Conservation (phyloP, 805 yeast species). For the Cyberlindnera mrakii region DNA sequence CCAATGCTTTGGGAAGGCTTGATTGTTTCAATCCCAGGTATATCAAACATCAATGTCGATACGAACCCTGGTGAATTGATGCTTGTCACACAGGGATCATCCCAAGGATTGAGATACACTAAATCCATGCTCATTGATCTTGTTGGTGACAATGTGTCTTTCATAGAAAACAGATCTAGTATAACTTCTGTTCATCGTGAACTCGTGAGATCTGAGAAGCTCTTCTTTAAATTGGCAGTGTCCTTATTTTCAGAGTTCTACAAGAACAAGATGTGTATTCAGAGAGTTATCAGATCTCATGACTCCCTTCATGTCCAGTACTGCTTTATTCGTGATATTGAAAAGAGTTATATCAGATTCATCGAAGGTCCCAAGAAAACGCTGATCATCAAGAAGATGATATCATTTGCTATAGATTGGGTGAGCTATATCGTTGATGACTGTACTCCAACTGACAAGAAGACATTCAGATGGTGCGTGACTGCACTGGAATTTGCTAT, state of each 20-base stretch:
- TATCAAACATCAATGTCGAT: constrained; percentile 37
- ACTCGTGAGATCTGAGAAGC: constrained; percentile 55
- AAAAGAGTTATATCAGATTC: constrained; percentile 60
- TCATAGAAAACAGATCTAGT: constrained; percentile 64
- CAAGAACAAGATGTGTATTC: constrained; percentile 44
- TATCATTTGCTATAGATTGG: constrained; percentile 83
- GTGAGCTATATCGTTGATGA: constrained; percentile 89
- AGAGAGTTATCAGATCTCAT: constrained; percentile 58
- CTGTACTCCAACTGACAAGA: constrained; percentile 86
- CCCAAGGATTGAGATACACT: constrained; percentile 47
- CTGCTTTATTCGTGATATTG: constrained; percentile 75
- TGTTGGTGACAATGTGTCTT: constrained; percentile 48
- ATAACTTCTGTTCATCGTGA: constrained; percentile 68
- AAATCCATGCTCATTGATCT: constrained; percentile 51
- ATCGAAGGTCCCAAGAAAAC: constrained; percentile 64
- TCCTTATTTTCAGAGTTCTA: constrained; percentile 56
- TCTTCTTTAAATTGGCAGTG: constrained; percentile 62
- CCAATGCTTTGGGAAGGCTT: constrained; percentile 91
- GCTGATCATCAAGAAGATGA: constrained; percentile 61
- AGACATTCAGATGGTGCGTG: constrained; percentile 94
- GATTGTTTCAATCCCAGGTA: constrained; percentile 45
- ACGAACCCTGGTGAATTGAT: constrained; percentile 64
- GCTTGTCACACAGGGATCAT: constrained; percentile 66
- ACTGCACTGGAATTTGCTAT: constrained; percentile 92
- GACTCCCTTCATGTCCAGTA: constrained; percentile 72